Evolutionary conservation across 768 basidiomycete genomes (phyloP), one percentile per base, ranked within the genome.

Genomic region (Lepiota brunneoincarnata): DNA sequence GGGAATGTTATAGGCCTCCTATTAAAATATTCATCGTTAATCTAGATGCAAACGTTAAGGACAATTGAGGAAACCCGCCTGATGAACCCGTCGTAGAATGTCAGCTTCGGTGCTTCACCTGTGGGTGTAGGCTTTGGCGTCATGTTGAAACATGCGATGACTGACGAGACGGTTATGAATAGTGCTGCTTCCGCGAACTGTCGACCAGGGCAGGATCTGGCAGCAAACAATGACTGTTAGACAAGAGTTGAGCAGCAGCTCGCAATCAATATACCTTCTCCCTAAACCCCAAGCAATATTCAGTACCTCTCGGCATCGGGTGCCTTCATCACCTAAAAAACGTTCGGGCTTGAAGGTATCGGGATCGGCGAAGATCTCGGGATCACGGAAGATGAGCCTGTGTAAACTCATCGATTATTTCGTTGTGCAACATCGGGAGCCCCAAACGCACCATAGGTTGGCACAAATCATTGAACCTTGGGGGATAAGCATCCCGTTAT

Each of bases 331-430:
- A n/a, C 56, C 56, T 37, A 65, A 55, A 45, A 60, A 65, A 37
- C 64, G 55, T 28, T 63, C 64, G 40, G 64, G 64, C 11, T 40
- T 52, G 49, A 65, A 65, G 28, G 55, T 23, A 21, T 61, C 49
- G 1, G 64, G 59, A 18, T 62, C 55, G 14, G 52, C 45, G 17
- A 62, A 65, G 15, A 62, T 58, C 31, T 57, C 57, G 31, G 61
- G 61, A 45, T 65, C 59, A 28, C 52, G 59, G 28, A 63, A 52
- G 59, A 65, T 62, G 7, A 61, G 47, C 60, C 59, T 64, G 48
- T 24, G 34, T 46, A 36, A 12, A 34, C 14, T 10, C n/a, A 31
- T 36, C 35, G 11, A 40, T 62, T 49, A 37, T 59, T 54, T 58
- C 56, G 44, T 61, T 57, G 36, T 59, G 58, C n/a, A 49, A 47